Base-by-base conservation (phyloP, 2,329 filamentous ascomycete genomes). In the Trichoderma sp. region DNA sequence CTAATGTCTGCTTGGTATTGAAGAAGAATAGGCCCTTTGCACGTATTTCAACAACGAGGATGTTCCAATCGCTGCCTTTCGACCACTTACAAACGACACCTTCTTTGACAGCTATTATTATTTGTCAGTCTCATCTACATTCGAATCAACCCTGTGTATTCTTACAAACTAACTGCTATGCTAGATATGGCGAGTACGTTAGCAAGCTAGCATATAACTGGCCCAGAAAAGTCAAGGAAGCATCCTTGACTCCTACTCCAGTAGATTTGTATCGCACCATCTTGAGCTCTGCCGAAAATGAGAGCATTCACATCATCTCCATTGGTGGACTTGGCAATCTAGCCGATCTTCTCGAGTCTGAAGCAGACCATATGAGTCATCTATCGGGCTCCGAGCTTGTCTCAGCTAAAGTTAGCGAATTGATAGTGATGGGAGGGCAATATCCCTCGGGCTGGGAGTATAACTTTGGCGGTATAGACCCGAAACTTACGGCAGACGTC, bases 51-150 rank as follows among this genome's bases (percentile, higher is more conserved):
- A 55, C 2, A 66, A 66, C 10, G 29, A 24, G 4, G 31, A 66
- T 16, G 43, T 66, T 8, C 62, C 62, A 4, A 58, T 66, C 11
- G 52, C 62, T n/a, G 62, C 62, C n/a, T 66, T 66, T 57, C 62
- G 62, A 8, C 62, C 53, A 27, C 21, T 58, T 33, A 66, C 53
- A 7, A 66, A 66, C 2, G 62, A 66, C 14, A 57, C 62, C 2
- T 66, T 66, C 37, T 66, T 66, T 31, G 62, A 66, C n/a, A 66
- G 37, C n/a, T 66, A 27, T n/a, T 57, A 13, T 37, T 66, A 66
- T 57, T 35, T 58, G 62, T 66, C 1, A 31, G 62, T 35, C 3
- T 5, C 27, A 5, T 16, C n/a, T 2, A 14, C 24, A 19, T 14
- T 1, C 33, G 7, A 5, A 29, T 19, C 5, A 24, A 1, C 5